These are phyloP conservation scores for Agarophyton chilense DNA, from an alignment of 23 red algal species.

Conservation along the genomic window DNA sequence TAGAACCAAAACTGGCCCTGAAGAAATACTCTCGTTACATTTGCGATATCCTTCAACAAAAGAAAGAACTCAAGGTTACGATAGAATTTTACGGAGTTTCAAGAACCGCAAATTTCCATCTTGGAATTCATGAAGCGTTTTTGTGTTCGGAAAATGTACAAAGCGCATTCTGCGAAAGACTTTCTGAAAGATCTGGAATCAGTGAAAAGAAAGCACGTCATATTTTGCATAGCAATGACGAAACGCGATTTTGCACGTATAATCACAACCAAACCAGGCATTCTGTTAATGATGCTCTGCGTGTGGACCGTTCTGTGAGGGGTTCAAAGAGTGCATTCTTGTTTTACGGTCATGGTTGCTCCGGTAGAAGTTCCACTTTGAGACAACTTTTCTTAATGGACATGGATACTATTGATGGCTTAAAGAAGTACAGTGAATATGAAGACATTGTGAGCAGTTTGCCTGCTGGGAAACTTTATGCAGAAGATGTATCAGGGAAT, in stretches of 20 bases:
- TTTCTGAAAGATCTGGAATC: background rate
- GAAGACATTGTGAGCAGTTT: background rate
- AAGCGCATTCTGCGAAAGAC: too few relatives aligned
- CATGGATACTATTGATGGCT: background rate
- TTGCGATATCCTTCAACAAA: background rate
- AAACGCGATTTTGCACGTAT: background rate
- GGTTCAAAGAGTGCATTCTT: background rate
- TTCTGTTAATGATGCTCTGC: background rate
- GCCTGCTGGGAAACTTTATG: background rate
- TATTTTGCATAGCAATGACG: background rate
- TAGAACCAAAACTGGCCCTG: background rate
- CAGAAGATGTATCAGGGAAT: background rate
- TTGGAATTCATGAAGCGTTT: too few relatives aligned
- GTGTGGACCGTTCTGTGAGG: background rate
- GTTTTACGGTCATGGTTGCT: background rate
- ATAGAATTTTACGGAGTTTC: too few relatives aligned
- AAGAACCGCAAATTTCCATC: too few relatives aligned
- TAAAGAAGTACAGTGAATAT: background rate
- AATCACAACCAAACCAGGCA: slow-evolving; percentile 14
- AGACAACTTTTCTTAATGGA: background rate
- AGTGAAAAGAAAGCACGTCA: background rate
- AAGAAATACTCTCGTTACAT: background rate
- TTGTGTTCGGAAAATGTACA: too few relatives aligned
- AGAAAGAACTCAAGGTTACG: background rate
- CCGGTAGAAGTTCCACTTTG: background rate